phyloP scores from a whole-genome alignment of 2,329 filamentous ascomycete genomes.

The Penicillium sp. region DNA sequence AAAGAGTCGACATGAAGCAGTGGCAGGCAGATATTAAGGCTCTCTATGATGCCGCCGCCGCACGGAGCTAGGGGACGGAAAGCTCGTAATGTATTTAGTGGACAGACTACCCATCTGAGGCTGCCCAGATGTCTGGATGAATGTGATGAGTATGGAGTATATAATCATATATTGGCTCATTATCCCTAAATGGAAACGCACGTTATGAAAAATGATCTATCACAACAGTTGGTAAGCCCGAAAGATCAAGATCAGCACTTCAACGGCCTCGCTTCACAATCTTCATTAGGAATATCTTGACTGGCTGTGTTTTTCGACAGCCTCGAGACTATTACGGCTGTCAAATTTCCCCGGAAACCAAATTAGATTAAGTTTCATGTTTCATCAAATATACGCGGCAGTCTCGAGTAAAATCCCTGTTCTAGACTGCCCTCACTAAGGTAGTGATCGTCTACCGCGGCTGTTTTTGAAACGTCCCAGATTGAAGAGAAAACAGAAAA shows the following conservation, averaged over 20 bases:
- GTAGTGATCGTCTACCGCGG: constrained; percentile 13
- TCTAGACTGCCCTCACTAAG: not conserved
- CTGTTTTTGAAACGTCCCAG: constrained; percentile 13
- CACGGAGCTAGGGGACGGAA: constrained; percentile 11
- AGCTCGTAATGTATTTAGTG: not conserved
- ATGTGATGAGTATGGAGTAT: not conserved
- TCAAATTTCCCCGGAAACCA: constrained; percentile 9
- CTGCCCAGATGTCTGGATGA: not conserved
- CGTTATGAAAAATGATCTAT: not conserved
- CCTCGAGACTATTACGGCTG: not conserved
- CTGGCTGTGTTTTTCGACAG: not conserved
- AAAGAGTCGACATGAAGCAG: constrained; percentile 47
- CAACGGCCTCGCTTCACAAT: not conserved
- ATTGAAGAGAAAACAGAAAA: not conserved
- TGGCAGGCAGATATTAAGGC: constrained; percentile 55
- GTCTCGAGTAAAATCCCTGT: not conserved
- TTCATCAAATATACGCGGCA: too few relatives aligned
- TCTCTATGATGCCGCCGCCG: constrained; percentile 49
- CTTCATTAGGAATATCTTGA: not conserved
- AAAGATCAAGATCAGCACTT: not conserved
- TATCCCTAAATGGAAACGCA: not conserved
- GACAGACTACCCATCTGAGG: not conserved
- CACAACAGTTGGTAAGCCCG: not conserved
- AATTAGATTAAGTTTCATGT: constrained; percentile 9
- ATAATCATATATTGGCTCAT: not conserved